Percentiles rank a stretch among this genome's conserved stretches.
These are phyloP conservation scores for Lachnum nothofagi DNA, from an alignment of 2,329 filamentous ascomycete species.

Conservation along the genomic window DNA sequence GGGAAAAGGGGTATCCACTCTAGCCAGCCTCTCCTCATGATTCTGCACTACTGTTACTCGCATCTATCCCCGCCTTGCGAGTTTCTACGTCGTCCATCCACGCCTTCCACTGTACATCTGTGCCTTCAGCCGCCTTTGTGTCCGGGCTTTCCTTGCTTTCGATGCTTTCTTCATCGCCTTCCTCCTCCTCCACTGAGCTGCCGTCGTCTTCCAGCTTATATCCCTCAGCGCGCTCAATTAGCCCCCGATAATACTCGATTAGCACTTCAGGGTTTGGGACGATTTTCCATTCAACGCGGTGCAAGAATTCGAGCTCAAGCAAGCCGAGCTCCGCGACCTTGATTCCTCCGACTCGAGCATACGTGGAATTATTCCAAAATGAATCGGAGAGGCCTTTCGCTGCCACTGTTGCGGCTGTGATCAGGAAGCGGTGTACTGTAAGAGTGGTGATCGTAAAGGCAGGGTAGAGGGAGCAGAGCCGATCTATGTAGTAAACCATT, in stretches of 20 bases:
- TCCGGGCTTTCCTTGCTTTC: constrained; percentile 32
- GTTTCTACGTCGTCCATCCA: constrained; percentile 31
- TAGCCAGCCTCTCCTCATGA: constrained; percentile 1
- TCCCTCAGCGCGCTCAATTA: constrained; percentile 63
- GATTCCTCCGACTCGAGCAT: constrained; percentile 88
- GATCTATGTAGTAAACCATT: constrained; percentile 99
- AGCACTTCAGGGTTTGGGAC: constrained; percentile 91
- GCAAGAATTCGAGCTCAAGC: constrained; percentile 87
- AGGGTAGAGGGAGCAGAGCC: constrained; percentile 83
- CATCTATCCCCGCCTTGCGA: constrained; percentile 8
- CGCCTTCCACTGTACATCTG: constrained; percentile 28
- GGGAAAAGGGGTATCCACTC: constrained; percentile 21
- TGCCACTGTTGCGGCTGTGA: constrained; percentile 90
- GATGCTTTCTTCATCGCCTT: constrained; percentile 29
- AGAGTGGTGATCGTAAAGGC: constrained; percentile 95
- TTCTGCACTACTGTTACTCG: not conserved
- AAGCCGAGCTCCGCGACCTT: constrained; percentile 84
- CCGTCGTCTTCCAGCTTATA: constrained; percentile 47
- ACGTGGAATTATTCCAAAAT: constrained; percentile 98
- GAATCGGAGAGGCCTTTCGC: constrained; percentile 93
- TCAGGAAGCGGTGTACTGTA: constrained; percentile 94
- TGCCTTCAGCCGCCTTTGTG: constrained; percentile 28
- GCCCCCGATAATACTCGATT: constrained; percentile 84
- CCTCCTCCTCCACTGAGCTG: constrained; percentile 10
- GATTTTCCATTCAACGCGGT: constrained; percentile 91